Evolutionary conservation across 208 protist genomes (phyloP).

Genomic region (Leishmania guyanensis): DNA sequence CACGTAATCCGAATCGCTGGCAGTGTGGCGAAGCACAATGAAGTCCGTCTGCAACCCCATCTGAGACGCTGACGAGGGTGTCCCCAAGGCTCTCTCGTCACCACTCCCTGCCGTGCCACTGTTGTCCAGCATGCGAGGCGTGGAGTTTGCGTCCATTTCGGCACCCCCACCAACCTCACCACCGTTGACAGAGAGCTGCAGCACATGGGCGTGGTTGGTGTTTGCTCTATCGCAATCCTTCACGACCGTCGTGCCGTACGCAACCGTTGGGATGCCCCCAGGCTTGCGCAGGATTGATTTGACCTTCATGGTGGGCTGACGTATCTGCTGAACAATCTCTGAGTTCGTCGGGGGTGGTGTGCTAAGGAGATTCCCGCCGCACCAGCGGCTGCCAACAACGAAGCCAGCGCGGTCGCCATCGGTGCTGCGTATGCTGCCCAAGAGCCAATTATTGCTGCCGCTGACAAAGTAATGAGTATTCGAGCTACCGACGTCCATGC

Average conservation of each 20-base stretch:
- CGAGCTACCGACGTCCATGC: neutral
- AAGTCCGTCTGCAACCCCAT: constrained; percentile 27
- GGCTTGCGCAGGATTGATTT: constrained; percentile 31
- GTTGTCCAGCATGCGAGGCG: neutral
- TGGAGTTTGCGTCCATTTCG: neutral
- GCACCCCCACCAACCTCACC: neutral
- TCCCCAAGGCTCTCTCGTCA: neutral
- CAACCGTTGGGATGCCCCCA: neutral
- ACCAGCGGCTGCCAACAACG: neutral
- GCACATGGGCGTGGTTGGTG: constrained; percentile 9
- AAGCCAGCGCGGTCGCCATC: neutral
- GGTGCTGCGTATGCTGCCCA: constrained; percentile 1
- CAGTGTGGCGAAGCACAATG: constrained; percentile 11
- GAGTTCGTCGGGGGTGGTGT: constrained; percentile 15
- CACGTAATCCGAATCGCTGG: neutral
- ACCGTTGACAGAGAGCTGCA: constrained; percentile 10
- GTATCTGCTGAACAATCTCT: constrained; percentile 29
- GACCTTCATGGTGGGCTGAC: constrained; percentile 18
- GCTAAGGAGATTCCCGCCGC: neutral
- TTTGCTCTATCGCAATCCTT: neutral
- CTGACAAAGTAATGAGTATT: neutral
- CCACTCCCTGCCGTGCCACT: neutral
- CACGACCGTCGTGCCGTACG: neutral
- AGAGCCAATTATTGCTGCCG: constrained; percentile 5
- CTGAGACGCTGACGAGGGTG: neutral